A percentile compares a stretch with the other conserved stretches of the same genome.
These are phyloP conservation scores for Macrolepiota albuminosa DNA, from an alignment of 768 basidiomycete genomes.

Conservation along the genomic window DNA sequence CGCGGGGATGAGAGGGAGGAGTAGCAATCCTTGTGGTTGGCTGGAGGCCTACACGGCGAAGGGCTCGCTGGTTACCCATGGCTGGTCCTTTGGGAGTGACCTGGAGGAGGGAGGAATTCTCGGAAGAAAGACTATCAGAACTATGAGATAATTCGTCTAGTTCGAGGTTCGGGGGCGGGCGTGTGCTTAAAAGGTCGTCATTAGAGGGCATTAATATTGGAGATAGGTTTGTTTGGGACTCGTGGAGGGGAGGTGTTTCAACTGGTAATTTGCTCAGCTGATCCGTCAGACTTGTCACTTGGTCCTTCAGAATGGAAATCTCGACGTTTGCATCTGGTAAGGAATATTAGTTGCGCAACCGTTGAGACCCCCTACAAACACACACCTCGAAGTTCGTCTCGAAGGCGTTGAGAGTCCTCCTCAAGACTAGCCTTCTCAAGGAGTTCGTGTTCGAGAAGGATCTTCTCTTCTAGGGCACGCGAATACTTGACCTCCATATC, in stretches of 20 bases:
- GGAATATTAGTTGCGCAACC: neutral
- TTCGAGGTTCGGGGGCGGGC: slow-evolving; percentile 56
- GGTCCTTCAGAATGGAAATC: slow-evolving; percentile 77
- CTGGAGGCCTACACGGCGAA: slow-evolving; percentile 48
- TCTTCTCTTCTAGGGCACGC: slow-evolving; percentile 92
- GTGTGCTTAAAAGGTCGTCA: slow-evolving; percentile 55
- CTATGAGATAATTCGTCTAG: slow-evolving; percentile 51
- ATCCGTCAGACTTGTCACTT: slow-evolving; percentile 35
- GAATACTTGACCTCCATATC: slow-evolving; percentile 88
- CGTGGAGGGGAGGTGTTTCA: slow-evolving; percentile 25
- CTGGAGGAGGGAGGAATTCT: slow-evolving; percentile 32
- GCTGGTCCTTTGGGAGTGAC: slow-evolving; percentile 35
- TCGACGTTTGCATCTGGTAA: slow-evolving; percentile 77
- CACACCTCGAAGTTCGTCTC: slow-evolving; percentile 89
- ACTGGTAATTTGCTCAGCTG: slow-evolving; percentile 25
- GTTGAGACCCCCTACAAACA: neutral
- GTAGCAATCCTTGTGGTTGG: slow-evolving; percentile 38
- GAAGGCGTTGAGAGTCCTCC: slow-evolving; percentile 86
- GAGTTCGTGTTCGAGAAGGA: slow-evolving; percentile 92
- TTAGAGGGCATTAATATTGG: slow-evolving; percentile 32
- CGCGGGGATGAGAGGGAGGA: slow-evolving; percentile 34
- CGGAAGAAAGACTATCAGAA: slow-evolving; percentile 33
- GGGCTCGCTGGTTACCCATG: slow-evolving; percentile 37
- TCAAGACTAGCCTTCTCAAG: slow-evolving; percentile 87
- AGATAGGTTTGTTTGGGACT: slow-evolving; percentile 26